Base-by-base conservation (phyloP, 1,284 basidiomycete genomes). In the Sporisorium scitamineum region DNA sequence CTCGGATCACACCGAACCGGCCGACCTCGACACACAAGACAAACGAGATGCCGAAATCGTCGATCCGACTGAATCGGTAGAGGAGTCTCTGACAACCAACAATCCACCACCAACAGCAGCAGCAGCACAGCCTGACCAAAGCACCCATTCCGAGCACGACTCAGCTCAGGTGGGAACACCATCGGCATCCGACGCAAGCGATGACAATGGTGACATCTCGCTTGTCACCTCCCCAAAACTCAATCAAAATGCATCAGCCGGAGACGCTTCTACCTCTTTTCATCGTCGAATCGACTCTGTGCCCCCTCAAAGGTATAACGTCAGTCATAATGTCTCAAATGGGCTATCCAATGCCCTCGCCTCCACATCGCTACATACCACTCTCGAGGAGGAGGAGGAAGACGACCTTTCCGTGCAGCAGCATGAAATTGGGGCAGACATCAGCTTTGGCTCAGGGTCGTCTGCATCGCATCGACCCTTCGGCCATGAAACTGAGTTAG, bases 201-300 rank as follows among this genome's bases (percentile, higher is more conserved):
- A 69, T 7, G 22, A 71, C 8, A 55, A 58, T 18, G 69, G 62
- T 29, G 69, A 71, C 42, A 64, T 70, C 51, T 70, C 68, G 9
- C 54, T 70, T 2, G 58, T 53, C 5, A 44, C 53, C n/a, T 70
- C 68, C 13, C 61, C 61, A 10, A 57, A 44, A n/a, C 5, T 47
- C 0, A 37, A 51, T 2, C 24, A 42, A 10, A 32, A 18, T 14
- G 14, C 47, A 18, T 29, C 34, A 14, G 37, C 39, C 14, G n/a
- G 51, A 2, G 22, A 26, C 3, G 20, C 31, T 13, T 34, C 54
- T 5, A 51, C 45, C 9, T 37, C 55, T 20, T 47, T 48, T 13
- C 69, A 71, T 48, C 62, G 62, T 10, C 63, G 76, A 6, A 59
- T 66, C 44, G 76, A 78, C 60, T 76, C 72, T 5, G 56, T 78